phyloP scores from a whole-genome alignment of 495 filamentous ascomycete species.

The Penicillium alfredii region DNA sequence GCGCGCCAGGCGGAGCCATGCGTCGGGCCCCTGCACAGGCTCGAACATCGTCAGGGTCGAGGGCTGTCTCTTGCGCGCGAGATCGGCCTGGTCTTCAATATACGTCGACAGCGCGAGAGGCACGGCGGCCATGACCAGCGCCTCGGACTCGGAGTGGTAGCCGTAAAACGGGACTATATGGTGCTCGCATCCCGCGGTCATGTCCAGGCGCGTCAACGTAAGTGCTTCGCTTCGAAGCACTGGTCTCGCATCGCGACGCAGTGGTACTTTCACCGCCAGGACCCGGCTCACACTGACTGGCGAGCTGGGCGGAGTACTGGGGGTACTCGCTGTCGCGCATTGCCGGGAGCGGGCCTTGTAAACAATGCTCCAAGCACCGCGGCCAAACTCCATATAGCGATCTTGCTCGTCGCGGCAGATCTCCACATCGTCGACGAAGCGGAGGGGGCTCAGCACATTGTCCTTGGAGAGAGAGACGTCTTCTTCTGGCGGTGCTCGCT shows the following conservation, averaged over 20 bases:
- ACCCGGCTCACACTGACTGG: slow-evolving; percentile 30
- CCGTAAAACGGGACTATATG: slow-evolving; percentile 54
- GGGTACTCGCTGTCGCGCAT: slow-evolving; percentile 2
- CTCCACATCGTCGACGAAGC: slow-evolving; percentile 34
- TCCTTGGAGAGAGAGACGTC: slow-evolving; percentile 4
- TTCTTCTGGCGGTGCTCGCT: slow-evolving; percentile 1
- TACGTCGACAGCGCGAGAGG: slow-evolving; percentile 46
- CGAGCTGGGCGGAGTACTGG: slow-evolving; percentile 43
- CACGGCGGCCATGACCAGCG: slow-evolving; percentile 50
- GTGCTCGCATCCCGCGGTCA: slow-evolving; percentile 24
- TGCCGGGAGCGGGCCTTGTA: slow-evolving; percentile 37
- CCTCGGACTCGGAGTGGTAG: slow-evolving; percentile 39
- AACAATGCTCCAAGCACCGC: slow-evolving; percentile 57
- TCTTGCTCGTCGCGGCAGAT: slow-evolving; percentile 24
- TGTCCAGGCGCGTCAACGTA: slow-evolving; percentile 44
- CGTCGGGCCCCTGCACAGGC: slow-evolving; percentile 37
- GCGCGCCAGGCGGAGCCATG: slow-evolving; percentile 42
- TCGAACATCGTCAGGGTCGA: slow-evolving; percentile 48
- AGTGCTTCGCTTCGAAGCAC: slow-evolving; percentile 49
- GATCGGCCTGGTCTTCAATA: slow-evolving; percentile 33
- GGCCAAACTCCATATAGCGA: slow-evolving; percentile 43
- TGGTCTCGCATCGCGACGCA: slow-evolving; percentile 40
- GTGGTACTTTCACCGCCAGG: slow-evolving; percentile 52
- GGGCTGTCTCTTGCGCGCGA: slow-evolving; percentile 20
- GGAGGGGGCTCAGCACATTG: slow-evolving; percentile 13